Conservation (phyloP, 495 filamentous ascomycete species). For the Tuber borchii region DNA sequence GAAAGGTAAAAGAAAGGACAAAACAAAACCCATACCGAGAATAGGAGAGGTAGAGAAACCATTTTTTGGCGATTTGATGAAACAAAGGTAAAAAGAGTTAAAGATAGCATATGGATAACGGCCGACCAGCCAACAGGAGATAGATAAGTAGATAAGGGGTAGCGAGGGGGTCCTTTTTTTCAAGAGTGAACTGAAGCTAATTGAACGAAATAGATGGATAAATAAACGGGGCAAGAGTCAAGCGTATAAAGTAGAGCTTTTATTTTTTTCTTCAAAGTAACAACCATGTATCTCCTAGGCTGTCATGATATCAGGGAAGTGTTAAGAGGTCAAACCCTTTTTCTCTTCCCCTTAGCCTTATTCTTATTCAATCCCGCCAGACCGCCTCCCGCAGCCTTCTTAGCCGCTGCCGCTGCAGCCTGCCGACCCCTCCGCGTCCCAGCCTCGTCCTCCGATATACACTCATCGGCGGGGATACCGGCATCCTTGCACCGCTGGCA, state of each 20-base stretch:
- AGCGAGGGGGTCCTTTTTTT: neutral
- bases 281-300: neutral
- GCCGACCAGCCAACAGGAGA: neutral
- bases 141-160: neutral
- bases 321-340: slow-evolving; percentile 22
- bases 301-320: neutral
- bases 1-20: neutral
- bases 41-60: neutral
- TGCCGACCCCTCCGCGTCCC: slow-evolving; percentile 96
- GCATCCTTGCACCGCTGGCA: slow-evolving; percentile 94
- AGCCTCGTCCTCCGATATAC: slow-evolving; percentile 92
- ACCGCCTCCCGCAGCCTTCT: slow-evolving; percentile 28
- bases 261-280: neutral
- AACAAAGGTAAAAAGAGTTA: neutral
- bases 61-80: neutral
- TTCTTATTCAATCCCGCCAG: slow-evolving; percentile 25
- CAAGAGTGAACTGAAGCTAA: neutral
- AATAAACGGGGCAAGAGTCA: neutral
- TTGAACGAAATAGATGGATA: neutral
- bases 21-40: slow-evolving; percentile 3
- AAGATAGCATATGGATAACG: neutral
- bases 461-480: slow-evolving; percentile 82
- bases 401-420: slow-evolving; percentile 45
- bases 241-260: neutral
- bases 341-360: slow-evolving; percentile 34